phyloP scores from a whole-genome alignment of 2,329 filamentous ascomycete species.

The Colletotrichum limetticola region DNA sequence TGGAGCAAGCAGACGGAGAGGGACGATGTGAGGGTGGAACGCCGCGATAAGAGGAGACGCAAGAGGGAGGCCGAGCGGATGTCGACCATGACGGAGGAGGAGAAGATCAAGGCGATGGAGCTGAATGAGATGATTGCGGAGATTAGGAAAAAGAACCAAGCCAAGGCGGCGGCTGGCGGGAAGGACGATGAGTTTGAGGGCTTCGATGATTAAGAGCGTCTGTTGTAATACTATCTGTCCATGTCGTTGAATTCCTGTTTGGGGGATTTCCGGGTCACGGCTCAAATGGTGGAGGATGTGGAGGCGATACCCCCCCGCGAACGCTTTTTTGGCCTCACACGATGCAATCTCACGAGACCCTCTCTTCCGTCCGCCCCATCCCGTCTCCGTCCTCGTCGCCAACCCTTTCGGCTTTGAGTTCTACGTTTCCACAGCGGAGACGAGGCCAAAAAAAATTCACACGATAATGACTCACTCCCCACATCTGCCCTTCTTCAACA shows the following conservation, averaged over 20 bases:
- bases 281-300: not conserved
- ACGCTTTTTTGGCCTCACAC: not conserved
- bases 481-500: not conserved
- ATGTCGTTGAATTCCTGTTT: not conserved
- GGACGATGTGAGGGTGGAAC: conserved; percentile 70
- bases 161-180: conserved; percentile 47
- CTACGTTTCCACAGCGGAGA: conserved; percentile 13
- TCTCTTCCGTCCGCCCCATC: not conserved
- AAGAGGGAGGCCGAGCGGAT: conserved; percentile 72
- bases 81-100: conserved; percentile 76
- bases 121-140: conserved; percentile 72
- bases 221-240: not conserved
- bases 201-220: conserved; percentile 53
- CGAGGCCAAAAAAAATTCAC: not conserved
- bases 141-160: conserved; percentile 68
- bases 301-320: conserved; percentile 13
- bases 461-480: not conserved
- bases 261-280: not conserved
- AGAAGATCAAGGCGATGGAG: conserved; percentile 71
- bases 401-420: conserved; percentile 1
- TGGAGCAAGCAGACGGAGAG: conserved; percentile 79
- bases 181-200: conserved; percentile 67
- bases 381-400: conserved; percentile 18
- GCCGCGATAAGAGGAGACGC: conserved; percentile 72
- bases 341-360: conserved; percentile 16